Percentiles rank a stretch among this genome's conserved stretches.
Conservation (phyloP, 768 basidiomycete species). For the Naganishia onofrii region DNA sequence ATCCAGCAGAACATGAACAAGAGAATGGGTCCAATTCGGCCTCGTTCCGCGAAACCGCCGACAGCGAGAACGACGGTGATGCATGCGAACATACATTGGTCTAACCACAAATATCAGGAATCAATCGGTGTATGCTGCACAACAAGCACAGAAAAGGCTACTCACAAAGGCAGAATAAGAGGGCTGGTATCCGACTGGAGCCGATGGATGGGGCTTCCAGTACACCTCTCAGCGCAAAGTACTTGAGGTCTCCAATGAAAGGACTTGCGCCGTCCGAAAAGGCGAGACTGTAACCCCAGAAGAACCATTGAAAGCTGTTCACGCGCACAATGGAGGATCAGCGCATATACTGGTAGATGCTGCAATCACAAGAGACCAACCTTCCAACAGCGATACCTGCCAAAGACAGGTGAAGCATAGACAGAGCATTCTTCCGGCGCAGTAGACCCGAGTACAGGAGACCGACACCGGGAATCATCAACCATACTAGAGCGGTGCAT, state of each 20-base stretch:
- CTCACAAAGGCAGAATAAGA: slow-evolving; percentile 76
- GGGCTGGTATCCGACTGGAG: slow-evolving; percentile 73
- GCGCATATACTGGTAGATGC: not conserved
- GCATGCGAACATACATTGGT: slow-evolving; percentile 34
- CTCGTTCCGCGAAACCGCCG: slow-evolving; percentile 75
- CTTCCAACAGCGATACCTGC: slow-evolving; percentile 51
- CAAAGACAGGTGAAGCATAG: slow-evolving; percentile 53
- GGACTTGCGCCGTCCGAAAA: slow-evolving; percentile 63
- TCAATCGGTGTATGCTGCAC: not conserved
- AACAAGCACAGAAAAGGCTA: slow-evolving; percentile 41
- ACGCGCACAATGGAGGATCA: not conserved
- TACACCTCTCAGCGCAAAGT: slow-evolving; percentile 74
- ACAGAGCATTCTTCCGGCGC: slow-evolving; percentile 55
- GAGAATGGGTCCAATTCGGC: slow-evolving; percentile 72
- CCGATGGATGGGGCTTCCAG: slow-evolving; percentile 71
- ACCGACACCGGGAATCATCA: slow-evolving; percentile 53
- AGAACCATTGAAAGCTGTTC: slow-evolving; percentile 23
- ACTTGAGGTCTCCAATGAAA: slow-evolving; percentile 83
- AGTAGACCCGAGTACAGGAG: slow-evolving; percentile 53
- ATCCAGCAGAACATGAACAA: slow-evolving; percentile 79
- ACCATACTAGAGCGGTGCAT: slow-evolving; percentile 51
- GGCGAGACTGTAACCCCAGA: slow-evolving; percentile 87
- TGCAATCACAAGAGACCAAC: not conserved
- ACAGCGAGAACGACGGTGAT: slow-evolving; percentile 52
- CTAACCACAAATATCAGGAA: not conserved